Base-by-base conservation (phyloP, 768 basidiomycete genomes). In the Trametes meyenii region DNA sequence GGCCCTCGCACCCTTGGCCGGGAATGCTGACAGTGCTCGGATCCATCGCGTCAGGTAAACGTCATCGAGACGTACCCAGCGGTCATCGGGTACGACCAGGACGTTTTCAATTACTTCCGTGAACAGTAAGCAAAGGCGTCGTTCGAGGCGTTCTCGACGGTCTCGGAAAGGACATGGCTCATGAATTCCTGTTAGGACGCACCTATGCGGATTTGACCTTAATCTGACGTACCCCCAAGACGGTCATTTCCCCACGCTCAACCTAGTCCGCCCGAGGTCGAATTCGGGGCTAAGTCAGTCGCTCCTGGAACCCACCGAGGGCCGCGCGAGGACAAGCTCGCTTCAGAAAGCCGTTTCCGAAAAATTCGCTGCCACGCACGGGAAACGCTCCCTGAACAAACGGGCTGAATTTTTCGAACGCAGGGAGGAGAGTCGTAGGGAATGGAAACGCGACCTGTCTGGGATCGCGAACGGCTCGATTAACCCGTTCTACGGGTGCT, bases 51-150 rank as follows among this genome's bases (percentile, higher is more conserved):
- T 12, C 29, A 87, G 86, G 68, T 85, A 46, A 81, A 73, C 61
- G 77, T 89, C 42, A 72, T 90, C 24, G 83, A 88, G 73, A 90
- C 89, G 10, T 88, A 85, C 67, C 89, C 89, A 1, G 89, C 89
- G 68, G 73, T 90, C 42, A 88, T 90, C 54, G 85, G 83, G 43
- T 90, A 89, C 66, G 85, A 90, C 62, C 75, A 76, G 52, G 81
- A 82, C 11, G 85, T 88, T 12, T 85, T 83, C 69, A 77, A 83
- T 69, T 88, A 88, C 68, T 90, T 90, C 73, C 80, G 82, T 65
- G 77, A 83, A 66, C 86, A 88, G 87, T 88, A 64, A 61, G 86
- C 78, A 29, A 24, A 33, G 29, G 8, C 8, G 29, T 33, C 8
- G 29, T 8, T 33, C 8, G 29, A 33, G 29, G 29, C 29, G 29